Evolutionary conservation across 106 monocot genomes (phyloP).

Genomic region (Apostasia ramifera): DNA sequence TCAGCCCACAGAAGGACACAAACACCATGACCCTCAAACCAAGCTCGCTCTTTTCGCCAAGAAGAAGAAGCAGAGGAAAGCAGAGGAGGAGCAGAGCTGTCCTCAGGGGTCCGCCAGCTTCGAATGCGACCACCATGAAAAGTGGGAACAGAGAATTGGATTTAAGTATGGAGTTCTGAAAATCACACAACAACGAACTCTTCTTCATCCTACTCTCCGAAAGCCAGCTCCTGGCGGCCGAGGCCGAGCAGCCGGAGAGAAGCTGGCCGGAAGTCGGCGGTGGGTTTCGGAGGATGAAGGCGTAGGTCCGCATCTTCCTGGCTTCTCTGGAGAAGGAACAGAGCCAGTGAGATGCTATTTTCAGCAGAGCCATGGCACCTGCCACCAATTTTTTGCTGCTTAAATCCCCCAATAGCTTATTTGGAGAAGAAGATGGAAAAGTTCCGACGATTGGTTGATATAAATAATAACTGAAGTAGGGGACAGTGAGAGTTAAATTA

Average conservation of each 20-base stretch:
- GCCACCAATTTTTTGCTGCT: no score
- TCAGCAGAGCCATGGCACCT: slow-evolving; percentile 25
- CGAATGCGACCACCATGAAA: slow-evolving; percentile 90
- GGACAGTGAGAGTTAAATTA: no score
- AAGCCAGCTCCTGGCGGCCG: slow-evolving; percentile 18
- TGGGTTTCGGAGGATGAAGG: slow-evolving; percentile 11
- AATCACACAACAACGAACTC: slow-evolving; percentile 33
- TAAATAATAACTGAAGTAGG: no score
- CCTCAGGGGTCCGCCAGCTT: slow-evolving; percentile 53
- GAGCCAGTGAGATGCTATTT: slow-evolving; percentile 30
- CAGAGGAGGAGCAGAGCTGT: slow-evolving; percentile 47
- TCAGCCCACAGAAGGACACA: slow-evolving; percentile 63
- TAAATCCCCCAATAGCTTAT: no score
- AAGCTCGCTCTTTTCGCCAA: slow-evolving; percentile 23
- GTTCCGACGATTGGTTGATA: no score
- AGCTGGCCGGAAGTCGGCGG: slow-evolving; percentile 2
- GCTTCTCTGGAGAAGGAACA: slow-evolving; percentile 34
- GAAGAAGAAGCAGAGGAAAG: slow-evolving; percentile 31
- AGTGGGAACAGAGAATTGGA: slow-evolving; percentile 50
- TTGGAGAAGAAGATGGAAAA: no score
- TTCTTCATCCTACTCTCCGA: slow-evolving; percentile 14
- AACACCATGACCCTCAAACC: slow-evolving; percentile 51
- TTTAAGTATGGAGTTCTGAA: slow-evolving; percentile 37
- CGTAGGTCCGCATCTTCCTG: slow-evolving; percentile 26
- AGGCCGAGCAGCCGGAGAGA: neutral